phyloP scores from a whole-genome alignment of 164 flowering plant genomes.

The Annona cherimola region DNA sequence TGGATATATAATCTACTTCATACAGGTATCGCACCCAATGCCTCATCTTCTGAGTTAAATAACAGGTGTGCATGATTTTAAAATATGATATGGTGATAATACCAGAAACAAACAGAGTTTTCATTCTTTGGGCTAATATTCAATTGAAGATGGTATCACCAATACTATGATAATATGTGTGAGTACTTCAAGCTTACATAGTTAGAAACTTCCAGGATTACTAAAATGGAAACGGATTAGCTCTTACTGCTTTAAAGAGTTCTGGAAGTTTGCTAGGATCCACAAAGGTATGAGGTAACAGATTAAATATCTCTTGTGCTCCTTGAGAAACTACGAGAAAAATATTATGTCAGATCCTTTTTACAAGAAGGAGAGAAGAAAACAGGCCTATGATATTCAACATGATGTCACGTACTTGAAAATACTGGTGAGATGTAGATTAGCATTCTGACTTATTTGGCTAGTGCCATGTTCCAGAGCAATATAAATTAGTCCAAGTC shows the following conservation, averaged over 20 bases:
- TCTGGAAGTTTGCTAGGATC: conserved; percentile 74
- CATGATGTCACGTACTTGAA: neutral
- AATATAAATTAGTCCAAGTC: neutral
- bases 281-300: conserved; percentile 93
- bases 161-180: too few species aligned
- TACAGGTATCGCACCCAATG: too few species aligned
- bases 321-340: conserved; percentile 72
- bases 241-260: conserved; percentile 48
- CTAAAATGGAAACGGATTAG: neutral
- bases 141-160: too few species aligned
- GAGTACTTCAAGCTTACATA: too few species aligned
- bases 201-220: neutral
- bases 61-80: too few species aligned
- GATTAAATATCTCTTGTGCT: conserved; percentile 94
- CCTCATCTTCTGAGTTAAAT: too few species aligned
- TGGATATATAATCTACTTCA: too few species aligned
- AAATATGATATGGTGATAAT: too few species aligned
- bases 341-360: neutral
- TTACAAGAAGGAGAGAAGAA: neutral
- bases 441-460: neutral
- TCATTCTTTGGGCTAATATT: too few species aligned
- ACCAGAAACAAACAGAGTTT: too few species aligned
- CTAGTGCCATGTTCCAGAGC: neutral
- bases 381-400: neutral
- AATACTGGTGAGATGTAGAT: neutral